Evolutionary conservation across 2,329 filamentous ascomycete genomes (phyloP), one percentile per base, ranked within the genome.

Genomic region (Scytalidium sp.): DNA sequence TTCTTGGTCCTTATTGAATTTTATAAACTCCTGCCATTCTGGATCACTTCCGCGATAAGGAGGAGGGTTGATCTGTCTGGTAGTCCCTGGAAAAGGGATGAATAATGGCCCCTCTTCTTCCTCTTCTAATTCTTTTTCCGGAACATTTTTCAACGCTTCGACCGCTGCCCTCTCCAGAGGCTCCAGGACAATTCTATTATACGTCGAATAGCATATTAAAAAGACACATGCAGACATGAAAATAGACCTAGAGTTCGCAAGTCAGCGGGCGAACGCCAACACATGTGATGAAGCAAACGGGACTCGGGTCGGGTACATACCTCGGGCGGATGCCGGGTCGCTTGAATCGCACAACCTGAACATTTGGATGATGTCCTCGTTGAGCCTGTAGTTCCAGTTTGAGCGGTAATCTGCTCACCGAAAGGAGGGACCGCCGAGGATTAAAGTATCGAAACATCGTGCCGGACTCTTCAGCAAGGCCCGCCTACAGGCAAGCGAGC

Each of bases 11-110:
- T 75, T 75, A 53, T 75, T 80, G n/a, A 87, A 69, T 49, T 75
- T 76, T 15, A 83, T 60, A 55, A 84, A 88, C 44, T 74, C 71
- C 53, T 74, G 69, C 81, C 81, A 87, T 64, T 88, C 85, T 2
- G 83, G 83, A 56, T 85, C 82, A 21, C 69, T 70, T 46, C 75
- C 75, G 52, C 70, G 72, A 61, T 84, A 85, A 2, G 76, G 77
- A 23, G 66, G 61, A 23, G 75, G 72, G 15, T 72, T 67, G 17
- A 81, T 66, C 50, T 70, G 56, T 45, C 72, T 73, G 1, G 74
- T 79, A 2, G 79, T 82, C 41, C 81, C 81, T 3, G 82, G 81
- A 46, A 87, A 77, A 0, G 84, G 81, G 7, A 88, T 75, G 52
- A 87, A 87, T 2, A 75, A 66, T 17, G 75, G 70, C 13, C 71